Percentiles rank a stretch among this genome's conserved stretches.
These are phyloP conservation scores for Gaertneriomyces sp. DNA, from an alignment of 192 early-diverging fungal species.

Conservation along the genomic window DNA sequence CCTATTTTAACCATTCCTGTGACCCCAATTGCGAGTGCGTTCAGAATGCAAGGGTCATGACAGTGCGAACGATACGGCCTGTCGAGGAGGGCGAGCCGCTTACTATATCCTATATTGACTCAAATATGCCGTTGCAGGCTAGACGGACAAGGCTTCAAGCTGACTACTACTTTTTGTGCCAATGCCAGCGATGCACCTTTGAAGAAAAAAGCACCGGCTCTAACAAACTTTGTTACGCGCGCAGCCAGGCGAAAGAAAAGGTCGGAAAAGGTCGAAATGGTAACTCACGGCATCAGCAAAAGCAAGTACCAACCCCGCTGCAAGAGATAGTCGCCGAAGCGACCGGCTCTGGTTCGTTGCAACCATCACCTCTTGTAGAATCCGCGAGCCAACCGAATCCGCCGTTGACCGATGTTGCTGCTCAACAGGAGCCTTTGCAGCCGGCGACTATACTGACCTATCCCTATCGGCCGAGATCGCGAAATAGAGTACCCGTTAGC, in stretches of 20 bases:
- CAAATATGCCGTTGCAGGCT: slow-evolving; percentile 52
- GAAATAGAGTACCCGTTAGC: too few species aligned
- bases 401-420: too few species aligned
- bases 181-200: slow-evolving; percentile 50
- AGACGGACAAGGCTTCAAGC: slow-evolving; percentile 47
- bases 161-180: slow-evolving; percentile 66
- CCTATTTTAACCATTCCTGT: slow-evolving; percentile 70
- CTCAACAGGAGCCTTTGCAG: too few species aligned
- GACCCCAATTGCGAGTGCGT: slow-evolving; percentile 47
- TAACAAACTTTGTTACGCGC: slow-evolving; percentile 14
- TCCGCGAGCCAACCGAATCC: too few species aligned
- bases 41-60: slow-evolving; percentile 31
- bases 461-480: too few species aligned
- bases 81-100: slow-evolving; percentile 40
- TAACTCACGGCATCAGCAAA: neutral
- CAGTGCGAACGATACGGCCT: slow-evolving; percentile 22
- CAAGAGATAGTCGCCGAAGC: neutral
- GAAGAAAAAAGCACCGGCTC: slow-evolving; percentile 20
- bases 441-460: too few species aligned
- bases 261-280: neutral
- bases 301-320: neutral
- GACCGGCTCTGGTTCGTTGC: neutral
- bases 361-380: too few species aligned
- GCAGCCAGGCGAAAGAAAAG: neutral
- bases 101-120: slow-evolving; percentile 68